Percentiles rank a stretch among this genome's conserved stretches.
These are phyloP conservation scores for Endoconidiophora polonica DNA, from an alignment of 2,329 filamentous ascomycete species.

Conservation along the genomic window DNA sequence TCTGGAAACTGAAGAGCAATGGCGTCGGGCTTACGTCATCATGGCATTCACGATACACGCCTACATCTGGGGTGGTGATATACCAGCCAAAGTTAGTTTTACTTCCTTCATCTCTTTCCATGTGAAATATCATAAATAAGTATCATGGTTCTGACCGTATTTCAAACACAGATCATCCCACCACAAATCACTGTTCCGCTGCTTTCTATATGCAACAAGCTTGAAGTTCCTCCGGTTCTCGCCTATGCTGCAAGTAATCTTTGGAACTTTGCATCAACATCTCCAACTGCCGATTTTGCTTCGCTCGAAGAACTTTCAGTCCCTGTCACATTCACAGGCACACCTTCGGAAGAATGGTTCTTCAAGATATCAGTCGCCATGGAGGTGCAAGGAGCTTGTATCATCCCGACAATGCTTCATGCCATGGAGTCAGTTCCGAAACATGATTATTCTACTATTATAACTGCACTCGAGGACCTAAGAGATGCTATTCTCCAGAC, in stretches of 20 bases:
- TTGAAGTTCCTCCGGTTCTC: slow-evolving; percentile 81
- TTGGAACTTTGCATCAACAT: slow-evolving; percentile 94
- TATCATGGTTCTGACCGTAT: no score
- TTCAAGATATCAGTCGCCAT: slow-evolving; percentile 95
- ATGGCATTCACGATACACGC: slow-evolving; percentile 83
- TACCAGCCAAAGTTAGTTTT: slow-evolving; percentile 36
- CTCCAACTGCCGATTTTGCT: slow-evolving; percentile 63
- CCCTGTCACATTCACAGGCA: slow-evolving; percentile 80
- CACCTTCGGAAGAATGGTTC: slow-evolving; percentile 95
- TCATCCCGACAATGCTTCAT: slow-evolving; percentile 72
- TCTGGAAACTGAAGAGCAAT: slow-evolving; percentile 71
- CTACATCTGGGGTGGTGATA: slow-evolving; percentile 90
- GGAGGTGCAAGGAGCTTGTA: slow-evolving; percentile 74
- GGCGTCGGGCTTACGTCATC: slow-evolving; percentile 81
- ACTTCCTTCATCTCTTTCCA: background rate
- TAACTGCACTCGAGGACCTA: slow-evolving; percentile 56
- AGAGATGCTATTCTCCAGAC: slow-evolving; percentile 80
- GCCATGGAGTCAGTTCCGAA: slow-evolving; percentile 66
- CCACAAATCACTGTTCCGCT: slow-evolving; percentile 71
- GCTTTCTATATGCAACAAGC: slow-evolving; percentile 53
- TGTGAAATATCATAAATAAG: no score
- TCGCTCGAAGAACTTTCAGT: slow-evolving; percentile 75
- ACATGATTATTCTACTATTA: slow-evolving; percentile 52
- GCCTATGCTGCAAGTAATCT: slow-evolving; percentile 84
- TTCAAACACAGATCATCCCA: slow-evolving; percentile 43